Conservation (phyloP, 176 grass and related monocot genomes). For the Avena atlantica region DNA sequence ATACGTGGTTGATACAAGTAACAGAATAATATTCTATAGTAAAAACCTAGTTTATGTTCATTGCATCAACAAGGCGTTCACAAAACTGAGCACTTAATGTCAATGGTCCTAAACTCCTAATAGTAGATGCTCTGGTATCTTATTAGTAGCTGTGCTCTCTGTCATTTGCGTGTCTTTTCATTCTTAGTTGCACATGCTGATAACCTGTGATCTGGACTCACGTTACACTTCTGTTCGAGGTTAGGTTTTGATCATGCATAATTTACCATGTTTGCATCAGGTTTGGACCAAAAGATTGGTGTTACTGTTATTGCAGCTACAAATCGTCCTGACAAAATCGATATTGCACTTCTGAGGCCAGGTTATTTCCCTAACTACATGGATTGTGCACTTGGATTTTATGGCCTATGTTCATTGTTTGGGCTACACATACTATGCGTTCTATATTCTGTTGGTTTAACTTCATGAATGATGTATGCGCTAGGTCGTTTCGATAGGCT, state of each 20-base stretch:
- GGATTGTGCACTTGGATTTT: conserved; percentile 17
- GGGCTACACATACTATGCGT: neutral
- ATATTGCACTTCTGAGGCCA: conserved; percentile 87
- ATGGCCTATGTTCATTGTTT: neutral
- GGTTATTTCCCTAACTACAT: conserved; percentile 47
- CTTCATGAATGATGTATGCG: conserved; percentile 28
- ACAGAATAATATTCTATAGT: conserved; percentile 11
- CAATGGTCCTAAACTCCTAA: neutral
- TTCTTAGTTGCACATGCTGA: conserved; percentile 14
- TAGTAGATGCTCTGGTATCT: neutral
- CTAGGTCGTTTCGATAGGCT: conserved; percentile 91
- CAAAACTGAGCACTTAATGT: conserved; percentile 4
- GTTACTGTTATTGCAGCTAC: conserved; percentile 93
- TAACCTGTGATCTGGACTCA: neutral
- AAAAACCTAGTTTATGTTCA: conserved; percentile 9
- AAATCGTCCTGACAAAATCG: conserved; percentile 97
- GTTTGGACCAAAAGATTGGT: conserved; percentile 73
- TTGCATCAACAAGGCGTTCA: neutral
- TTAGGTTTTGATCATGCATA: conserved; percentile 7
- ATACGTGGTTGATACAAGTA: conserved; percentile 25
- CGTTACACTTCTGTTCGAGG: neutral
- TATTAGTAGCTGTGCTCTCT: neutral
- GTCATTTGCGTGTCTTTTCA: conserved; percentile 11
- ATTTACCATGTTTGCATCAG: conserved; percentile 54
- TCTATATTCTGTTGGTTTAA: conserved; percentile 15